Percentiles rank a stretch among this genome's conserved stretches.
Evolutionary conservation across 768 basidiomycete genomes (phyloP).

Genomic region (Zangia roseola): DNA sequence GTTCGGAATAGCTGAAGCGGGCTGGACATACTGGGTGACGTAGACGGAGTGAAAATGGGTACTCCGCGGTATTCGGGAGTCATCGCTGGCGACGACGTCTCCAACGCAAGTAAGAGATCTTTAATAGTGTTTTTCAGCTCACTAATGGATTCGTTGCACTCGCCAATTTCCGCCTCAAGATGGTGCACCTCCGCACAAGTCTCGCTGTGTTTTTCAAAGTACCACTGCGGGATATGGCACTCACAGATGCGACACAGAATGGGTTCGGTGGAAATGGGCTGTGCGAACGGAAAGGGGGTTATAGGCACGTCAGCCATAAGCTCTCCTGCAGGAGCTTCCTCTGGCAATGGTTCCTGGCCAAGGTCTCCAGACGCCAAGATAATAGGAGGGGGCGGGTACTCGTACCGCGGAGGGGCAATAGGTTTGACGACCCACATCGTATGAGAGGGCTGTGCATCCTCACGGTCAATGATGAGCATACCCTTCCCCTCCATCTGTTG

Average conservation of each 20-base stretch:
- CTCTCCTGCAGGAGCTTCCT: slow-evolving; percentile 40
- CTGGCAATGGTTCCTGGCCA: slow-evolving; percentile 34
- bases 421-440: slow-evolving; percentile 99
- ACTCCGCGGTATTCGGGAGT: slow-evolving; percentile 85
- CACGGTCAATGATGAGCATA: slow-evolving; percentile 96
- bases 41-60: slow-evolving; percentile 74
- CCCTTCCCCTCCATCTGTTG: slow-evolving; percentile 97
- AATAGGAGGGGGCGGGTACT: slow-evolving; percentile 63
- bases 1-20: slow-evolving; percentile 77
- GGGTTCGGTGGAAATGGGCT: slow-evolving; percentile 75
- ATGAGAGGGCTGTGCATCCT: slow-evolving; percentile 84
- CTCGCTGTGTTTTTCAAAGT: slow-evolving; percentile 99
- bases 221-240: slow-evolving; percentile 95
- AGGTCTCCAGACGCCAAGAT: slow-evolving; percentile 49
- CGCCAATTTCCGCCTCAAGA: slow-evolving; percentile 90
- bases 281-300: slow-evolving; percentile 72
- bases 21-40: slow-evolving; percentile 68
- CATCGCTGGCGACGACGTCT: slow-evolving; percentile 64
- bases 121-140: slow-evolving; percentile 87
- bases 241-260: slow-evolving; percentile 98
- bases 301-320: slow-evolving; percentile 43
- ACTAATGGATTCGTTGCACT: slow-evolving; percentile 88
- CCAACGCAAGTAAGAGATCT: slow-evolving; percentile 70
- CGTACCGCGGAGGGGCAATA: slow-evolving; percentile 65
- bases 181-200: slow-evolving; percentile 96